phyloP scores from a whole-genome alignment of 2,329 filamentous ascomycete genomes.

The Cordyceps pruinosa region DNA sequence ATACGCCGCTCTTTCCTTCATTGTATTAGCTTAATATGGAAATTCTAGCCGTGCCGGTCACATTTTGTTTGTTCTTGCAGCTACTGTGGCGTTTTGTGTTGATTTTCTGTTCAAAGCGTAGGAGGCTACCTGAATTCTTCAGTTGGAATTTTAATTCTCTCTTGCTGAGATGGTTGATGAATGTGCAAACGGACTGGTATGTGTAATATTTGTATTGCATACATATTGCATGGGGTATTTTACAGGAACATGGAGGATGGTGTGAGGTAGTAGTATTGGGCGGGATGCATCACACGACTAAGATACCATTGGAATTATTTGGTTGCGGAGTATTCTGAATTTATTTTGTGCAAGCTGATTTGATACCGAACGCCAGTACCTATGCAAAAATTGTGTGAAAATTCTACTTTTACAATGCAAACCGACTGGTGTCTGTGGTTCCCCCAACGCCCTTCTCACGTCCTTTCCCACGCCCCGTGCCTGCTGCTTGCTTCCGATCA shows the following conservation, averaged over 20 bases:
- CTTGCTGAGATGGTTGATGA: not conserved
- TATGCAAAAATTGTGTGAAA: not conserved
- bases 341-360: not conserved
- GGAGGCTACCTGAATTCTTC: not conserved
- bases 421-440: too few species aligned
- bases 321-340: not conserved
- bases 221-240: not conserved
- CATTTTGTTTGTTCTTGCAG: not conserved
- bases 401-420: too few species aligned
- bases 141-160: not conserved
- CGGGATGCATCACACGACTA: not conserved
- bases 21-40: not conserved
- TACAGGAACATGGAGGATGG: not conserved
- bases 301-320: conserved; percentile 4
- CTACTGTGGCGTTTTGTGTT: not conserved
- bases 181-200: not conserved
- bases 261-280: not conserved
- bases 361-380: not conserved
- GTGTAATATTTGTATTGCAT: not conserved
- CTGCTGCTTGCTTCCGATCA: not conserved
- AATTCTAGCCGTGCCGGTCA: not conserved
- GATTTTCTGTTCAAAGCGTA: not conserved
- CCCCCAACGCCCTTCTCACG: too few species aligned
- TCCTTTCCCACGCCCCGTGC: too few species aligned
- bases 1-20: not conserved